Evolutionary conservation across 2,329 filamentous ascomycete genomes (phyloP), one percentile per base, ranked within the genome.

Genomic region (Capronia americana): DNA sequence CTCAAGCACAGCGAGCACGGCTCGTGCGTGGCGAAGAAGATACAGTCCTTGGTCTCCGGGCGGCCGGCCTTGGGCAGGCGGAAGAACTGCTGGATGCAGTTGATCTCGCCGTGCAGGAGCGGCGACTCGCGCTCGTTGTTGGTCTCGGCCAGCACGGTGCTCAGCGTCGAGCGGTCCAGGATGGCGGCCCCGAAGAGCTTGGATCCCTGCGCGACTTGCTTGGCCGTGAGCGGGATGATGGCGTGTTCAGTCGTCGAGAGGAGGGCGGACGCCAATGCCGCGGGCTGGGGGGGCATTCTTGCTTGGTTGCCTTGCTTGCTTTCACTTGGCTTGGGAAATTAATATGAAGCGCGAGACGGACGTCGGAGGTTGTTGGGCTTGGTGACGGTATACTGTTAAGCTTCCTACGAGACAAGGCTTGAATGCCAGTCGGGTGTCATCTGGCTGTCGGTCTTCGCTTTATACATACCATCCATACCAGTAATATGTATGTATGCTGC

Each of bases 81-180:
- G 75, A 85, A 87, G 77, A 87, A 87, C 34, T 82, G 76, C 71
- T 86, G 84, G 75, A 87, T 86, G 78, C 85, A 87, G 74, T 86
- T 85, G 74, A 87, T 86, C 70, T 87, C 85, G 67, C 85, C 85
- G 74, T 87, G 85, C 8, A 87, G 79, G 3, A 87, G 79, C 1
- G 85, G 85, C 4, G 85, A 87, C 0, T 73, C 74, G 11, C 79
- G 79, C 74, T 87, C 85, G 74, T 87, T 82, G 77, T 87, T 87
- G 54, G 84, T 87, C 10, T 84, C 80, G 5, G 84, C 80, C 0
- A 82, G 84, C 14, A 84, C 74, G 2, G 82, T 78, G 0, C 70
- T 53, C 5, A 87, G 80, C 17, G 72, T 74, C 1, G 74, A 56
- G 0, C 81, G 79, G 7, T 79, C 77, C 3, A 87, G 77, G 66